A percentile compares a stretch with the other conserved stretches of the same genome.
phyloP scores from a whole-genome alignment of 192 early-diverging fungal species.

The Coemansia sp. region DNA sequence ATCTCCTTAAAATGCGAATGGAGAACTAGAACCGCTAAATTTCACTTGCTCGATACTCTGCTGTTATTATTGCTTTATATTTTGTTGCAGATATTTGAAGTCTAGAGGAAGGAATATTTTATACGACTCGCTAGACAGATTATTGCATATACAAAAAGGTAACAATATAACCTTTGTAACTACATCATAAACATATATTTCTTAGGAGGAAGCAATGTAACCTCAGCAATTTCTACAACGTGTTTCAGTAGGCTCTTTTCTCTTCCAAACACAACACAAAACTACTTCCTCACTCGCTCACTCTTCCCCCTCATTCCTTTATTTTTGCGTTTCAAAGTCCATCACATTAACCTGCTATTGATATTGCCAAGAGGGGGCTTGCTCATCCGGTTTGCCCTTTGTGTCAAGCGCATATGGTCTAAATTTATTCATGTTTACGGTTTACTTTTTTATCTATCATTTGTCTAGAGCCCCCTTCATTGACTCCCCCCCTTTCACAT shows the following conservation, averaged over 20 bases:
- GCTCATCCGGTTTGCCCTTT: conserved; percentile 2
- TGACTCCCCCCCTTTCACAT: not conserved
- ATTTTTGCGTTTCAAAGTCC: not conserved
- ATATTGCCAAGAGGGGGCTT: not conserved
- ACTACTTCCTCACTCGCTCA: too few species aligned
- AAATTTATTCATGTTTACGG: not conserved
- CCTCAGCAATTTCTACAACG: not conserved
- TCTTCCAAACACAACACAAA: not conserved
- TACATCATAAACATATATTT: not conserved
- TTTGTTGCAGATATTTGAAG: too few species aligned
- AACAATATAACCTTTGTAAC: not conserved
- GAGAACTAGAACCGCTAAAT: not conserved
- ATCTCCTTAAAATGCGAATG: not conserved
- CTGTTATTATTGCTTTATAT: not conserved
- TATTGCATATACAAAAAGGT: not conserved
- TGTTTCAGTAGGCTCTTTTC: not conserved
- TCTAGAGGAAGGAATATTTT: not conserved
- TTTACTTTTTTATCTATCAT: not conserved
- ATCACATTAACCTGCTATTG: not conserved
- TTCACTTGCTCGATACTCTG: not conserved
- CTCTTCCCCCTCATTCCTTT: not conserved
- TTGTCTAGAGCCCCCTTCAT: not conserved
- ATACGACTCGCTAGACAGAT: not conserved
- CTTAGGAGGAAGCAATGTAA: not conserved
- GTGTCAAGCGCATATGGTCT: not conserved